These are phyloP conservation scores for Podospora pseudoanserina DNA, from an alignment of 495 filamentous ascomycete genomes.

Conservation along the genomic window DNA sequence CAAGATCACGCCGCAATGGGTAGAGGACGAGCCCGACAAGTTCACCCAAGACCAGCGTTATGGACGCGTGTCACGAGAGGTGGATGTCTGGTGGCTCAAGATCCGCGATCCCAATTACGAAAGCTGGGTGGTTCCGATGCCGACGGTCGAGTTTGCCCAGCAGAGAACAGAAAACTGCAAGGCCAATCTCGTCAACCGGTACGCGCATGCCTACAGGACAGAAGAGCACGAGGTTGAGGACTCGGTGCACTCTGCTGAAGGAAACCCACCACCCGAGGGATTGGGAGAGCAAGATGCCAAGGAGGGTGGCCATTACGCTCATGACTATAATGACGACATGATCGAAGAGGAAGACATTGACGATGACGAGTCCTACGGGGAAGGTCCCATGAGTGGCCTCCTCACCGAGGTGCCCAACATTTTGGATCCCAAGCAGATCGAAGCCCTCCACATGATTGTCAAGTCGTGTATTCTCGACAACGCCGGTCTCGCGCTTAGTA, in stretches of 20 bases:
- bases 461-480: conserved; percentile 82
- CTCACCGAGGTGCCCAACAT: conserved; percentile 93
- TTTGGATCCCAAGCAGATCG: conserved; percentile 86
- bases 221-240: conserved; percentile 71
- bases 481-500: conserved; percentile 50
- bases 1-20: conserved; percentile 40
- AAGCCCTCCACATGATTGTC: conserved; percentile 90
- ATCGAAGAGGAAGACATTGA: conserved; percentile 71
- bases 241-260: conserved; percentile 38
- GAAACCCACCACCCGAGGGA: conserved; percentile 37
- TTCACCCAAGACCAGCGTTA: conserved; percentile 50
- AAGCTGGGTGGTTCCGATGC: conserved; percentile 51
- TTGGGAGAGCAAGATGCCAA: conserved; percentile 50
- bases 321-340: conserved; percentile 46
- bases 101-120: conserved; percentile 52
- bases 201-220: conserved; percentile 45
- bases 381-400: conserved; percentile 79
- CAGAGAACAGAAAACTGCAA: conserved; percentile 48
- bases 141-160: conserved; percentile 48
- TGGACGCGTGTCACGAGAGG: conserved; percentile 53
- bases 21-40: conserved; percentile 44
- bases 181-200: conserved; percentile 44
- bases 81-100: conserved; percentile 55
- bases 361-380: conserved; percentile 76
- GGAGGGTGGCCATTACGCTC: conserved; percentile 38